Conservation (phyloP, 768 basidiomycete species). For the Tephrocybe sp. region DNA sequence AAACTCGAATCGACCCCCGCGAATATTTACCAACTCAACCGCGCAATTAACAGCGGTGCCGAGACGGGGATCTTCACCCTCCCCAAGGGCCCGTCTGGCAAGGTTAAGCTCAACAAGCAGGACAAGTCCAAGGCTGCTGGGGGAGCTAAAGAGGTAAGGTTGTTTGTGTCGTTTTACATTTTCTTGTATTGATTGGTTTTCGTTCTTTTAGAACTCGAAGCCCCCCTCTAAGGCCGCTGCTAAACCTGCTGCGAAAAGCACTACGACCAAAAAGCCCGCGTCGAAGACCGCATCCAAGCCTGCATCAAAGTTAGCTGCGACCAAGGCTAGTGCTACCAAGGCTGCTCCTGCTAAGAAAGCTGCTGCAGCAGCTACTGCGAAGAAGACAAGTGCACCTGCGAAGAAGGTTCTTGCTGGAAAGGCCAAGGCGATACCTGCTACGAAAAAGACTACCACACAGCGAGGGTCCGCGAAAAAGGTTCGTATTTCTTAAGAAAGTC, state of each 20-base stretch:
- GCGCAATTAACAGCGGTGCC: conserved; percentile 68
- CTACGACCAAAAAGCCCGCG: conserved; percentile 29
- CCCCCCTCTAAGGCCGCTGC: conserved; percentile 36
- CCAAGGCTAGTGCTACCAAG: conserved; percentile 22
- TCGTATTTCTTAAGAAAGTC: neutral
- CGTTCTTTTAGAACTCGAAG: conserved; percentile 40
- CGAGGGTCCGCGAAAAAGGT: conserved; percentile 8
- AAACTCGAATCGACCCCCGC: conserved; percentile 65
- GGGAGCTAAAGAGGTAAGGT: conserved; percentile 58
- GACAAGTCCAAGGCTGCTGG: conserved; percentile 46
- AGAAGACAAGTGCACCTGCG: conserved; percentile 43
- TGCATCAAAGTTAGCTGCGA: conserved; percentile 26
- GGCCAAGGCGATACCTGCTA: conserved; percentile 6
- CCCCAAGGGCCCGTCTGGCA: conserved; percentile 51
- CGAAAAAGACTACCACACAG: conserved; percentile 6
- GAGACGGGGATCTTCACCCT: conserved; percentile 41
- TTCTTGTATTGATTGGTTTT: no score
- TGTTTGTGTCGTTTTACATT: neutral
- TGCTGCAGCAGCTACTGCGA: conserved; percentile 19
- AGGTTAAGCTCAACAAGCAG: conserved; percentile 52
- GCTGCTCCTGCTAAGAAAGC: conserved; percentile 36
- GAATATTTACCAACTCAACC: conserved; percentile 69
- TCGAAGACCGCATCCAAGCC: conserved; percentile 28
- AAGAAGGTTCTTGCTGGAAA: conserved; percentile 55
- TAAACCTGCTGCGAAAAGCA: conserved; percentile 29